These are phyloP conservation scores for Byssochlamys sp. DNA, from an alignment of 2,329 filamentous ascomycete species.

Conservation along the genomic window DNA sequence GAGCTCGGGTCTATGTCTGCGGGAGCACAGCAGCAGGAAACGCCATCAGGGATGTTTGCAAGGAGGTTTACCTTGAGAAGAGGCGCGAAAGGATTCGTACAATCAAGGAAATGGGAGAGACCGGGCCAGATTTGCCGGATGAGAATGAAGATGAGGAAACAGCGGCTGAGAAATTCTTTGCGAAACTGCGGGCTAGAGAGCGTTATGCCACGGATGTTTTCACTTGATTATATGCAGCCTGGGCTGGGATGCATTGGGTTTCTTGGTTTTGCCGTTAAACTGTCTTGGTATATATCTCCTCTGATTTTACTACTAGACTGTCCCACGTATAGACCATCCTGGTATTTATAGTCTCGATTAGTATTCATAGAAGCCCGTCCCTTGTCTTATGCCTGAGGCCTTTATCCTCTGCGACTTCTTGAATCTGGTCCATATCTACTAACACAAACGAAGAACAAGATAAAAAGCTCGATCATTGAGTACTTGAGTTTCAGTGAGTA, in stretches of 20 bases:
- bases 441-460: too few relatives aligned
- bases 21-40: slow-evolving; percentile 47
- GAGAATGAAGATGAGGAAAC: slow-evolving; percentile 14
- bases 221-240: slow-evolving; percentile 11
- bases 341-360: too few relatives aligned
- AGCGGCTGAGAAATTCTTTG: slow-evolving; percentile 21
- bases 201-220: slow-evolving; percentile 55
- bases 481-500: too few relatives aligned
- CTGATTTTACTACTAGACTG: background rate
- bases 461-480: too few relatives aligned
- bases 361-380: too few relatives aligned
- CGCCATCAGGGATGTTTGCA: slow-evolving; percentile 36
- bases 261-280: background rate
- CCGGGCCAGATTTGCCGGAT: slow-evolving; percentile 8
- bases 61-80: slow-evolving; percentile 24
- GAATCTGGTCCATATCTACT: too few relatives aligned
- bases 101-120: slow-evolving; percentile 25
- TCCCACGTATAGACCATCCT: background rate
- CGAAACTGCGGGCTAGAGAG: slow-evolving; percentile 35
- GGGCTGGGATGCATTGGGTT: background rate
- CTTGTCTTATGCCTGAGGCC: too few relatives aligned
- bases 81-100: slow-evolving; percentile 24
- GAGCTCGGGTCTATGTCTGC: slow-evolving; percentile 55
- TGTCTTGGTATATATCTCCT: background rate
- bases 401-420: too few relatives aligned